Conservation (phyloP, 768 basidiomycete genomes). For the Postia placenta region DNA sequence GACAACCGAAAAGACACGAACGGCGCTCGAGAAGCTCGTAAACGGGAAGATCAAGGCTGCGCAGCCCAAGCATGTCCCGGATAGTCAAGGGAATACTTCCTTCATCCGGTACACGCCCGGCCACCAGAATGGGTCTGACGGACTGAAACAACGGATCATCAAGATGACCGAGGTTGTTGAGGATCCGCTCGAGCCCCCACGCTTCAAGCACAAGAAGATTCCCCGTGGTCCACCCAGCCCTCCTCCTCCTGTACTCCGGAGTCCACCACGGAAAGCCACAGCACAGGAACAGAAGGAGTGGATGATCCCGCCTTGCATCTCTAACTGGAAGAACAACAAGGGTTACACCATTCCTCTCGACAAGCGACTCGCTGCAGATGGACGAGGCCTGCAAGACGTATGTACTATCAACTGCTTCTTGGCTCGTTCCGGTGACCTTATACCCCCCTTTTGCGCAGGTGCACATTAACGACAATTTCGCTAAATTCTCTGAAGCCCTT, state of each 20-base stretch:
- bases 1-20: constrained; percentile 88
- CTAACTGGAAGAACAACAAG: constrained; percentile 99
- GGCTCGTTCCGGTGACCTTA: background rate
- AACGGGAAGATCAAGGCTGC: constrained; percentile 98
- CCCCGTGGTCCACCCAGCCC: constrained; percentile 95
- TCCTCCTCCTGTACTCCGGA: constrained; percentile 90
- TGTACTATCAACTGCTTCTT: constrained; percentile 26
- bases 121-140: constrained; percentile 66
- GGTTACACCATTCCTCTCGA: constrained; percentile 99
- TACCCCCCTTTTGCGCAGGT: constrained; percentile 44
- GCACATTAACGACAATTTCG: constrained; percentile 98
- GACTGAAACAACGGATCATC: constrained; percentile 91
- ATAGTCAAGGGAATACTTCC: constrained; percentile 72
- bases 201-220: constrained; percentile 99
- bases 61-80: constrained; percentile 93
- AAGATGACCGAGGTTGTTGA: constrained; percentile 99
- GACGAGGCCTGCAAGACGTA: constrained; percentile 96
- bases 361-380: constrained; percentile 96
- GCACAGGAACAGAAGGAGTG: constrained; percentile 99
- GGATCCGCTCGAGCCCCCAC: constrained; percentile 93
- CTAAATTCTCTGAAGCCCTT: constrained; percentile 95
- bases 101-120: constrained; percentile 98
- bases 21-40: constrained; percentile 89
- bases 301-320: constrained; percentile 99
- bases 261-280: constrained; percentile 93